Percentiles rank a stretch among this genome's conserved stretches.
These are phyloP conservation scores for Stenogyne calaminthoides DNA, from an alignment of 305 asterid genomes.

Conservation along the genomic window DNA sequence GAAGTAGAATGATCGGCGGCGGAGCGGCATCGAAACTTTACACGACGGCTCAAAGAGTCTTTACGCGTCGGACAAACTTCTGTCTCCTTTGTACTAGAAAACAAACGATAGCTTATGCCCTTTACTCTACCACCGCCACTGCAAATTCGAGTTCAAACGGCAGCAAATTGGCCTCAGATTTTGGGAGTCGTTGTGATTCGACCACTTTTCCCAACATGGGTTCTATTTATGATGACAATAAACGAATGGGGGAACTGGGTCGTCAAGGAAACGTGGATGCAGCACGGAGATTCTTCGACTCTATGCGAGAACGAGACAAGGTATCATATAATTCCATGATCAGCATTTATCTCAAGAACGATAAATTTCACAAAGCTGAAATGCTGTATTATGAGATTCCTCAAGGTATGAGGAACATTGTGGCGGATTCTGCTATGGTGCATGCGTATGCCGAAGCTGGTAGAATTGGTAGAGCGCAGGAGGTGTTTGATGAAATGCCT, in stretches of 20 bases:
- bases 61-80: not conserved
- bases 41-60: not conserved
- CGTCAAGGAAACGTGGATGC: conserved; percentile 51
- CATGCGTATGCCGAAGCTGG: conserved; percentile 76
- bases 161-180: conserved; percentile 6
- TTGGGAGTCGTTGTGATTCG: conserved; percentile 4
- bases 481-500: conserved; percentile 67
- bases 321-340: conserved; percentile 72
- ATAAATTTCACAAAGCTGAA: conserved; percentile 60
- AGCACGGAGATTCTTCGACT: conserved; percentile 63
- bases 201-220: not conserved
- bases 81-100: conserved; percentile 3
- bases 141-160: conserved; percentile 15
- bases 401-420: conserved; percentile 57
- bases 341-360: conserved; percentile 59
- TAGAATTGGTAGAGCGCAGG: conserved; percentile 49
- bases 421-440: conserved; percentile 84
- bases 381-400: conserved; percentile 57
- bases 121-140: conserved; percentile 26
- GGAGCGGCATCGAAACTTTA: conserved; percentile 20
- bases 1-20: conserved; percentile 28
- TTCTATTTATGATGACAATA: conserved; percentile 40
- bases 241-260: conserved; percentile 43
- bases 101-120: conserved; percentile 15
- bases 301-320: conserved; percentile 58